Evolutionary conservation across 2,329 filamentous ascomycete species (phyloP), one percentile per base, ranked within the genome.

Genomic region (Emydomyces testavorans): DNA sequence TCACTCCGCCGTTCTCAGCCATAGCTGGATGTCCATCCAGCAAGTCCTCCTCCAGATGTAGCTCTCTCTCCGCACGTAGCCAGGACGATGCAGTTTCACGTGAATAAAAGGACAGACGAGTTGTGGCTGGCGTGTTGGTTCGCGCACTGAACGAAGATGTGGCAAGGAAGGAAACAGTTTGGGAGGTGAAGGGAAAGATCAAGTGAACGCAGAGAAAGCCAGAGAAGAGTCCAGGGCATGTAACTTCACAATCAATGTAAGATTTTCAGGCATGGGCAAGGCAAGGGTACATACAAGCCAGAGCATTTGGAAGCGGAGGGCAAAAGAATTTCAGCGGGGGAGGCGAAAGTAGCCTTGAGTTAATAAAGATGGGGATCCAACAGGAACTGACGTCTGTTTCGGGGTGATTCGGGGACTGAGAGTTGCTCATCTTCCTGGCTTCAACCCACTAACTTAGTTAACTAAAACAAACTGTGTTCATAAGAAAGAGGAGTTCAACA

Each of bases 1-100:
- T 74, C 56, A 68, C 64, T 62, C 68, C 67, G 62, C 68, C 68
- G 54, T 65, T 62, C 60, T 62, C 60, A 59, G 67, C 65, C 68
- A 71, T 68, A 53, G 51, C 60, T 56, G 58, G 52, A 57, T 55
- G 66, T 60, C 65, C 63, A 66, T 66, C 50, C 60, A 62, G 61
- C 45, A 53, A 49, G 24, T 47, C 45, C 28, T 43, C 37, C 24
- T 41, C 38, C 31, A 18, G 29, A 31, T 21, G 38, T 21, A 46
- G 43, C 42, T 46, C 41, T 37, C 6, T 46, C 35, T 37, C 34
- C 13, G 24, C 23, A 29, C 29, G 8, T 18, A 35, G 28, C 29
- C 18, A 24, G n/a, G 24, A 42, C 16, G 16, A 43, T 23, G 40
- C 11, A 23, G 28, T 43, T 32, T 23, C 16, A 34, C 18, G 40